A percentile compares a stretch with the other conserved stretches of the same genome.
phyloP scores from a whole-genome alignment of 2,329 filamentous ascomycete genomes.

The Colletotrichum siamense region DNA sequence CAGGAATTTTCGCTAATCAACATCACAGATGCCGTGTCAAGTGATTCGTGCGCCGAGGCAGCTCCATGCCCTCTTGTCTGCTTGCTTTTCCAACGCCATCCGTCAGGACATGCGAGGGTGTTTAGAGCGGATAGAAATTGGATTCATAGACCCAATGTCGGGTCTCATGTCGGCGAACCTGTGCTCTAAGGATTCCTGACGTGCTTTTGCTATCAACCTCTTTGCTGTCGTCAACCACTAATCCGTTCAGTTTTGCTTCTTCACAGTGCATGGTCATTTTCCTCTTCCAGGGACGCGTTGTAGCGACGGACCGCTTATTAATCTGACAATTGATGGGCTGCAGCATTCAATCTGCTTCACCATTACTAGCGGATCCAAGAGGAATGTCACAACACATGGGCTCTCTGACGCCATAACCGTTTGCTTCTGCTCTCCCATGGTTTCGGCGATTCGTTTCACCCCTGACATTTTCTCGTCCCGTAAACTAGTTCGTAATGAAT shows the following conservation, averaged over 20 bases:
- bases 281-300: not conserved
- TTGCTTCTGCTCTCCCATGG: slow-evolving; percentile 39
- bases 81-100: slow-evolving; percentile 3
- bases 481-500: not conserved
- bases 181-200: slow-evolving; percentile 5
- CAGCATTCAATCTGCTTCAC: slow-evolving; percentile 58
- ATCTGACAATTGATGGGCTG: slow-evolving; percentile 60
- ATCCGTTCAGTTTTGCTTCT: not conserved
- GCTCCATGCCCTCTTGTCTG: not conserved
- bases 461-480: slow-evolving; percentile 51
- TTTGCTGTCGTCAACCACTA: slow-evolving; percentile 2
- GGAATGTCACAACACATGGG: slow-evolving; percentile 48
- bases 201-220: slow-evolving; percentile 5
- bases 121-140: slow-evolving; percentile 20
- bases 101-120: slow-evolving; percentile 1
- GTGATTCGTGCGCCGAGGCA: not conserved
- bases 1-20: not conserved
- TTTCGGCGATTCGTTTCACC: slow-evolving; percentile 69
- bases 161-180: slow-evolving; percentile 6
- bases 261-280: not conserved
- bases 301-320: slow-evolving; percentile 39
- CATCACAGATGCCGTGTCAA: not conserved
- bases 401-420: slow-evolving; percentile 64
- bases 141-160: slow-evolving; percentile 9
- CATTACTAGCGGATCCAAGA: slow-evolving; percentile 64